These are phyloP conservation scores for Candida golubevii DNA, from an alignment of 805 yeast genomes.

Conservation along the genomic window DNA sequence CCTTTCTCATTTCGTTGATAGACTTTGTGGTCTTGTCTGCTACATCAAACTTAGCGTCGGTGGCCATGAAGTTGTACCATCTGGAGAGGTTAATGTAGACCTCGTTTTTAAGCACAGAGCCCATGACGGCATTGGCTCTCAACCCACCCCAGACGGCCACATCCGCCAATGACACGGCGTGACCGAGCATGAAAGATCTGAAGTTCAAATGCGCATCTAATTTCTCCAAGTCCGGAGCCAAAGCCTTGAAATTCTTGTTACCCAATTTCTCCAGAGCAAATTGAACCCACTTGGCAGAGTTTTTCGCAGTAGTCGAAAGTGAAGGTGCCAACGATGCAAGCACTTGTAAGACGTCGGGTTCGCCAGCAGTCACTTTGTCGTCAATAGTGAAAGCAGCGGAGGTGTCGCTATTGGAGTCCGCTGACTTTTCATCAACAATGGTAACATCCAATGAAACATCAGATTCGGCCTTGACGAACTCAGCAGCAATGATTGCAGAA, in stretches of 20 bases:
- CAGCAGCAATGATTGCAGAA: conserved; percentile 72
- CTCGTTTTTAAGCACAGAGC: conserved; percentile 80
- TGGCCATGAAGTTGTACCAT: conserved; percentile 78
- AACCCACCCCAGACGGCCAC: conserved; percentile 89
- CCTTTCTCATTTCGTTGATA: conserved; percentile 67
- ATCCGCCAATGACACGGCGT: conserved; percentile 70
- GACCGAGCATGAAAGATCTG: conserved; percentile 73
- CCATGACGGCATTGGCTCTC: conserved; percentile 90
- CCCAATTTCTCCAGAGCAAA: conserved; percentile 65
- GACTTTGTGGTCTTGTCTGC: conserved; percentile 64
- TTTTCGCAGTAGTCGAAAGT: conserved; percentile 22
- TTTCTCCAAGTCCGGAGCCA: conserved; percentile 71
- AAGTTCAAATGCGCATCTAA: conserved; percentile 81
- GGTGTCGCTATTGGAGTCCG: conserved; percentile 42
- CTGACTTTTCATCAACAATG: conserved; percentile 64
- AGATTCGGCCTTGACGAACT: conserved; percentile 53
- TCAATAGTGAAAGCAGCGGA: conserved; percentile 43
- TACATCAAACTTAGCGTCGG: conserved; percentile 60
- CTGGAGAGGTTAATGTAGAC: conserved; percentile 84
- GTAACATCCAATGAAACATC: conserved; percentile 54
- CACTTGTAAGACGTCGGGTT: conserved; percentile 42
- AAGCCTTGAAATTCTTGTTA: conserved; percentile 83
- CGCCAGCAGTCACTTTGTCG: conserved; percentile 40
- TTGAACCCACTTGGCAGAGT: conserved; percentile 54
- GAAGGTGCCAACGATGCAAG: conserved; percentile 53